Percentiles rank a stretch among this genome's conserved stretches.
These are phyloP conservation scores for Pseudogymnoascus sp. DNA, from an alignment of 2,329 filamentous ascomycete species.

Conservation along the genomic window DNA sequence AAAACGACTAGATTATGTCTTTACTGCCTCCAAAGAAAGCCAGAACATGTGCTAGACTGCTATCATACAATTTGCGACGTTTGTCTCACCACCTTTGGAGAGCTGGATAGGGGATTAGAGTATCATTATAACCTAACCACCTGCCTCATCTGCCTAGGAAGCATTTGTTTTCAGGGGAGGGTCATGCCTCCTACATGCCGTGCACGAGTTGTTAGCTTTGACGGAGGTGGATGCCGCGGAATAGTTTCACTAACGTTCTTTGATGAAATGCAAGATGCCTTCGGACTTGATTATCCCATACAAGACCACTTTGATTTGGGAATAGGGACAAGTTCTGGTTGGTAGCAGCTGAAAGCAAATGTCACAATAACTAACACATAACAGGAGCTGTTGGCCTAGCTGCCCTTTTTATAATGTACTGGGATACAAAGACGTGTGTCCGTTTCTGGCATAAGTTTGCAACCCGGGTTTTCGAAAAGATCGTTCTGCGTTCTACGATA, in stretches of 20 bases:
- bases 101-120: slow-evolving; percentile 15
- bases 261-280: slow-evolving; percentile 15
- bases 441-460: slow-evolving; percentile 16
- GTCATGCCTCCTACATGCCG: slow-evolving; percentile 28
- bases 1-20: slow-evolving; percentile 11
- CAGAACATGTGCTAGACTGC: slow-evolving; percentile 22
- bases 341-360: background rate
- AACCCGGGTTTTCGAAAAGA: slow-evolving; percentile 12
- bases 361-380: slow-evolving; percentile 7
- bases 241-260: slow-evolving; percentile 22
- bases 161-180: slow-evolving; percentile 16
- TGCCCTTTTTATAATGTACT: slow-evolving; percentile 16
- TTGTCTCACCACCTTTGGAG: slow-evolving; percentile 26
- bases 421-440: slow-evolving; percentile 13
- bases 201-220: slow-evolving; percentile 28
- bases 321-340: slow-evolving; percentile 22
- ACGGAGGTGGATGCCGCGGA: slow-evolving; percentile 27
- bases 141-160: slow-evolving; percentile 25
- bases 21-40: slow-evolving; percentile 13
- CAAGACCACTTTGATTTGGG: slow-evolving; percentile 21
- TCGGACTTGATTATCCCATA: slow-evolving; percentile 16
- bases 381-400: slow-evolving; percentile 16
- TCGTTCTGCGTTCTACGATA: slow-evolving; percentile 8
- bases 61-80: slow-evolving; percentile 29
- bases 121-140: slow-evolving; percentile 20